Evolutionary conservation across 2,329 filamentous ascomycete genomes (phyloP).

Genomic region (Lithohypha guttulata): DNA sequence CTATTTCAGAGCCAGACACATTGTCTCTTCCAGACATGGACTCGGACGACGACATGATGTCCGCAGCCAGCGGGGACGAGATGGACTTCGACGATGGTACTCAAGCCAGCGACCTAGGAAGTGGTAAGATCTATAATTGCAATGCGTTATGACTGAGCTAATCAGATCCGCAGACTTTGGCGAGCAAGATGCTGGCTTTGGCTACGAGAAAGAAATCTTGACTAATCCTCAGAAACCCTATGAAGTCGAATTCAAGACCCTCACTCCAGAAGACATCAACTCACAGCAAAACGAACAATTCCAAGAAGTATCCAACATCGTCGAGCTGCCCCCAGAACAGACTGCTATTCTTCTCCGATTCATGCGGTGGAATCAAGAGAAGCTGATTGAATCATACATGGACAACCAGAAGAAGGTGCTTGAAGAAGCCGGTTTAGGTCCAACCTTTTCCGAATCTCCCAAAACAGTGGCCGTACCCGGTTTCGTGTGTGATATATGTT

Average conservation of each 20-base stretch:
- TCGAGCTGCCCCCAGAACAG: conserved; percentile 80
- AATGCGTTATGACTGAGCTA: neutral
- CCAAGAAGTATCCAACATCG: conserved; percentile 79
- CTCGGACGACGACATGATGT: conserved; percentile 91
- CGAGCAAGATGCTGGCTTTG: conserved; percentile 50
- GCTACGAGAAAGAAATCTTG: conserved; percentile 59
- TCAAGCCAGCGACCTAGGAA: conserved; percentile 58
- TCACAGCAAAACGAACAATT: conserved; percentile 76
- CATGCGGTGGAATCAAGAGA: conserved; percentile 93
- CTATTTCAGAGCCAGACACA: conserved; percentile 34
- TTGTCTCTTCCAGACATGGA: conserved; percentile 55
- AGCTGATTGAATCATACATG: conserved; percentile 93
- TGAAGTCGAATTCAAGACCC: conserved; percentile 75
- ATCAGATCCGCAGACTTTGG: conserved; percentile 42
- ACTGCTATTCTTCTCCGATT: conserved; percentile 81
- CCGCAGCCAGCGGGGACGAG: conserved; percentile 65
- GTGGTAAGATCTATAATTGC: conserved; percentile 12
- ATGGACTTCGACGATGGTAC: conserved; percentile 56
- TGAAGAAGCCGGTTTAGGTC: conserved; percentile 71
- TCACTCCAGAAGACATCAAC: conserved; percentile 70
- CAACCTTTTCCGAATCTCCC: conserved; percentile 50
- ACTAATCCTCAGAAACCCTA: conserved; percentile 65
- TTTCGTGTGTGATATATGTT: conserved; percentile 93
- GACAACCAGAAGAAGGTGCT: conserved; percentile 69
- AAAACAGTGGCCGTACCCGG: conserved; percentile 60